Evolutionary conservation across 305 asterid species (phyloP), one percentile per base, ranked within the genome.

Genomic region (Lippia alba): DNA sequence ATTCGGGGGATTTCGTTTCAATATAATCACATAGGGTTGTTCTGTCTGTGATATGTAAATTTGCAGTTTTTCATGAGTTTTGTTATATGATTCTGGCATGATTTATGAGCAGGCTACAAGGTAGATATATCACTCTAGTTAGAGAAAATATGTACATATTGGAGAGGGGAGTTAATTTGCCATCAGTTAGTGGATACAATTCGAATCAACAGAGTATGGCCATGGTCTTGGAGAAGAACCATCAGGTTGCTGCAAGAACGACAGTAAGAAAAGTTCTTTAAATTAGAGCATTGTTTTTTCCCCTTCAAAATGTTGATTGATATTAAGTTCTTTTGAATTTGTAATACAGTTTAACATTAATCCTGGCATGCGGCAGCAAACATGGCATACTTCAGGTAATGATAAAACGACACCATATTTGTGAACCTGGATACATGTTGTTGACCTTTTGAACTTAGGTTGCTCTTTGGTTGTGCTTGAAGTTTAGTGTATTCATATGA

Each of bases 311-410:
- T 61, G 19, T 72, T 53, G 69, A 49, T 8, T 19, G 11, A 17
- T 70, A 11, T 3, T 67, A 12, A 64, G 62, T 64, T 74, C 4
- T 11, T 53, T 56, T 63, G 24, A 32, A 63, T 69, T 70, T 57
- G 18, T 66, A 12, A 8, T 64, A 17, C 79, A 75, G 79, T 10
- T 67, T 7, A 65, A 56, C 62, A 64, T 30, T 34, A 46, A 41
- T 63, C 54, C 48, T 56, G 59, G 73, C 70, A 17, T 72, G 61
- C 64, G 77, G 76, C 81, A 61, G 74, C 74, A 64, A 20, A 69
- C 64, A 33, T 69, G 30, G 44, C 36, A 18, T 64, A 12, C 68
- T 75, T 50, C 78, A 41, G 83, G 85, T 81, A 65, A 75, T 58
- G 2, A 61, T 41, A 24, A 24, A 24, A 24, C 30, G 33, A 46